Evolutionary conservation across 2,329 filamentous ascomycete species (phyloP).

Genomic region (Fusarium marasasianum): DNA sequence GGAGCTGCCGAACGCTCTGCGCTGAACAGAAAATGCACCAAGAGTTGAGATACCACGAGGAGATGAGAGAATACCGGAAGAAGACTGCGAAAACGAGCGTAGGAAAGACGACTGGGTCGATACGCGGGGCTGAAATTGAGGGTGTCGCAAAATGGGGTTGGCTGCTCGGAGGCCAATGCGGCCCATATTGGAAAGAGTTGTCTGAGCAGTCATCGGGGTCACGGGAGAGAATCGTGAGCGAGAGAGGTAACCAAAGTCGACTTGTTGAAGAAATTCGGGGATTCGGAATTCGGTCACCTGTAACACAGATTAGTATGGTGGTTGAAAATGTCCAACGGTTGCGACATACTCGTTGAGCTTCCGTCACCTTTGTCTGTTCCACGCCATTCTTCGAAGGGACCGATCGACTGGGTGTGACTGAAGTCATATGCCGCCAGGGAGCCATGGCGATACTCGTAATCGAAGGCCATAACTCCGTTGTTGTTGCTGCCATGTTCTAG

Average conservation of each 20-base stretch:
- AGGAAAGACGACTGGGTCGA: constrained; percentile 32
- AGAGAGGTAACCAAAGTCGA: constrained; percentile 19
- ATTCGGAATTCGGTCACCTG: constrained; percentile 31
- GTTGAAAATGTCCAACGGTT: constrained; percentile 9
- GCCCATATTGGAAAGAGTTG: constrained; percentile 38
- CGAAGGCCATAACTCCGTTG: constrained; percentile 58
- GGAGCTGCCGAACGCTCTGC: constrained; percentile 53
- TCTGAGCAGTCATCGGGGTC: constrained; percentile 20
- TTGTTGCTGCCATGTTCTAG: constrained; percentile 55
- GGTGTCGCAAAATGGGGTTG: constrained; percentile 42
- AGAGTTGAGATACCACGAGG: constrained; percentile 35
- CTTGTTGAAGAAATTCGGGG: constrained; percentile 44
- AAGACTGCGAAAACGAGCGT: constrained; percentile 40
- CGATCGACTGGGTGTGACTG: constrained; percentile 18
- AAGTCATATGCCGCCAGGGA: constrained; percentile 45
- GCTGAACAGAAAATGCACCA: constrained; percentile 32
- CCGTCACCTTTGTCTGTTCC: constrained; percentile 9
- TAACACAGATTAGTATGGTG: constrained; percentile 13
- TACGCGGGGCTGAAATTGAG: constrained; percentile 39
- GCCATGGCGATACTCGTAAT: constrained; percentile 52
- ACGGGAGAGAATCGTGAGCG: constrained; percentile 7
- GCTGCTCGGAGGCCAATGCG: constrained; percentile 45
- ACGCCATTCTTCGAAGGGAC: constrained; percentile 1
- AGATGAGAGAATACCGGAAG: constrained; percentile 31
- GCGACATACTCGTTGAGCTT: constrained; percentile 31